Percentiles rank a stretch among this genome's conserved stretches.
These are phyloP conservation scores for Alternaria metachromatica DNA, from an alignment of 2,329 filamentous ascomycete species.

Conservation along the genomic window DNA sequence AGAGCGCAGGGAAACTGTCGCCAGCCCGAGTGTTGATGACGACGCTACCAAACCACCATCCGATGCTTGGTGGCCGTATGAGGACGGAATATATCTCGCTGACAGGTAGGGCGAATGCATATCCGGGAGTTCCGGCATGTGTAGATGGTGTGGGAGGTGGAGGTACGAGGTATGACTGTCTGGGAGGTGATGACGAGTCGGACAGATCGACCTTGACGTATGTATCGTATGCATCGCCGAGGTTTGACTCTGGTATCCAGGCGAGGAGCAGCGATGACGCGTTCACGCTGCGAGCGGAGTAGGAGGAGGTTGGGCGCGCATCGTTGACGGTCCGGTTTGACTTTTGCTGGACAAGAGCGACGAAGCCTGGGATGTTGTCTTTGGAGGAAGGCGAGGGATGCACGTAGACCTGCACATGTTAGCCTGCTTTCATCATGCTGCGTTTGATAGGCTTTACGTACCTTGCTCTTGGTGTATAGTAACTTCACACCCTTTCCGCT, in stretches of 20 bases:
- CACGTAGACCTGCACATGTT: conserved; percentile 76
- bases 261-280: conserved; percentile 82
- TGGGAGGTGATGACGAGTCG: conserved; percentile 79
- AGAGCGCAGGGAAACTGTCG: conserved; percentile 92
- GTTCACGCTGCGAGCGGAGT: conserved; percentile 54
- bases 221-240: conserved; percentile 82
- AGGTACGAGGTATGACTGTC: conserved; percentile 88
- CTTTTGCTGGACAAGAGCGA: conserved; percentile 93
- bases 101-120: conserved; percentile 90
- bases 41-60: conserved; percentile 98
- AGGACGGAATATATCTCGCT: conserved; percentile 89
- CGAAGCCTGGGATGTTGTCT: conserved; percentile 94
- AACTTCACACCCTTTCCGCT: conserved; percentile 88
- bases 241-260: conserved; percentile 88
- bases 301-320: conserved; percentile 50
- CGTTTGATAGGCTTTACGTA: conserved; percentile 45
- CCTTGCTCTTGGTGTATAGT: conserved; percentile 96
- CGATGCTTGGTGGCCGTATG: conserved; percentile 87
- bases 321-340: conserved; percentile 39
- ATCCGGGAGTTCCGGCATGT: conserved; percentile 75
- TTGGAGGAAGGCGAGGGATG: conserved; percentile 92
- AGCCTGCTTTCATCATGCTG: background rate
- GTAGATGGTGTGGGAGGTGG: conserved; percentile 85
- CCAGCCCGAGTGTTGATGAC: conserved; percentile 91
- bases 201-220: conserved; percentile 96